Conservation (phyloP, 768 basidiomycete genomes). For the Termitomyces eurrhizus region DNA sequence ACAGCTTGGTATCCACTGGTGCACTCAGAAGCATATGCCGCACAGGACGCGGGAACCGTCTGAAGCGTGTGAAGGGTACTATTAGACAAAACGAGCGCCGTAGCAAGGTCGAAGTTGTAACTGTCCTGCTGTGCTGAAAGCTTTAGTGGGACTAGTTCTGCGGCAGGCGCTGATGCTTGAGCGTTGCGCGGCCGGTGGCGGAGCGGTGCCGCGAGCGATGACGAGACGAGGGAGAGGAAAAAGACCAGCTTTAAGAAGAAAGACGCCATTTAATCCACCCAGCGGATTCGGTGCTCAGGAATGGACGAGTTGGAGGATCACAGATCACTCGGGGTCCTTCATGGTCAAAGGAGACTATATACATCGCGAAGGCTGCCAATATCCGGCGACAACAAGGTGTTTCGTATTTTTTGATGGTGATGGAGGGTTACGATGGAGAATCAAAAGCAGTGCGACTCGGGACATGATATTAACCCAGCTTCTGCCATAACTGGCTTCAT, state of each 20-base stretch:
- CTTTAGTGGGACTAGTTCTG: constrained; percentile 7
- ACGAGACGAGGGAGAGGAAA: constrained; percentile 5
- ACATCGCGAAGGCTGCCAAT: background rate
- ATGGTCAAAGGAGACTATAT: background rate
- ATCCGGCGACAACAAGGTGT: background rate
- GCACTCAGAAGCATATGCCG: constrained; percentile 17
- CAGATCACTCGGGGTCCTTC: constrained; percentile 15
- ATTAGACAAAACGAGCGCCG: constrained; percentile 12
- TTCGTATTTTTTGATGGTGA: constrained; percentile 10
- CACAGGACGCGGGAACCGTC: constrained; percentile 13
- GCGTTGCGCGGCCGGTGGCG: constrained; percentile 8
- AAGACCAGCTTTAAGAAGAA: constrained; percentile 17
- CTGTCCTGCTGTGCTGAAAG: constrained; percentile 16
- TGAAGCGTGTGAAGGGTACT: constrained; percentile 10
- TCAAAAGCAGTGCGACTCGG: background rate
- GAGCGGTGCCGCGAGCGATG: constrained; percentile 14
- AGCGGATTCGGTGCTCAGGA: constrained; percentile 10
- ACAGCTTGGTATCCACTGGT: constrained; percentile 17
- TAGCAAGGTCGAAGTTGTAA: constrained; percentile 17
- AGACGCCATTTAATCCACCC: constrained; percentile 17
- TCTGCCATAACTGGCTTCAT: background rate
- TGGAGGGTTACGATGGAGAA: background rate
- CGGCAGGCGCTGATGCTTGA: background rate
- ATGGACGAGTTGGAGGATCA: constrained; percentile 14
- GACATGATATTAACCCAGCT: background rate